These are phyloP conservation scores for Akanthomyces uredinophilus DNA, from an alignment of 2,329 filamentous ascomycete genomes.

Conservation along the genomic window DNA sequence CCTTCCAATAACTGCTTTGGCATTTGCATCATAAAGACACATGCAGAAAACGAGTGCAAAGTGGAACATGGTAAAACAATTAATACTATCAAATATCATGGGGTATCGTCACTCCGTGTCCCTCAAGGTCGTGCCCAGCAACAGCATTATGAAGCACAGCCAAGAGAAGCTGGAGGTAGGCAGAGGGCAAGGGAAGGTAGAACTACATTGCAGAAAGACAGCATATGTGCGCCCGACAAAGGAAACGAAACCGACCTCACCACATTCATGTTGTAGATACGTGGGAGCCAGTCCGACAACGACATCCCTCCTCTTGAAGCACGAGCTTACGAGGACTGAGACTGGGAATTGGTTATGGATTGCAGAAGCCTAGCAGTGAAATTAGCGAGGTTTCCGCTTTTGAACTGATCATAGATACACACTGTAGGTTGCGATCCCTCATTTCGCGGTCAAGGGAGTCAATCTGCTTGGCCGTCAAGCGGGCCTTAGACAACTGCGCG, in stretches of 20 bases:
- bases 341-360: conserved; percentile 19
- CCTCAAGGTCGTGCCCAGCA: conserved; percentile 4
- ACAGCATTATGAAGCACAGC: not conserved
- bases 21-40: no score
- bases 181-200: not conserved
- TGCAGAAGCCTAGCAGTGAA: conserved; percentile 16
- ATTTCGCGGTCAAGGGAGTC: conserved; percentile 52
- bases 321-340: conserved; percentile 4
- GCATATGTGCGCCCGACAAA: not conserved
- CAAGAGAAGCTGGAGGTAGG: not conserved
- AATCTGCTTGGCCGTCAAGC: conserved; percentile 43
- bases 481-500: conserved; percentile 40
- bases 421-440: conserved; percentile 49
- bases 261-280: not conserved
- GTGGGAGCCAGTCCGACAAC: not conserved
- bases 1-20: not conserved
- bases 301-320: not conserved
- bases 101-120: conserved; percentile 14
- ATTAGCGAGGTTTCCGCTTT: not conserved
- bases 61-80: not conserved
- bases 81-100: conserved; percentile 11
- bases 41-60: not conserved
- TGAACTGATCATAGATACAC: conserved; percentile 17
- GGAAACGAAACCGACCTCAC: not conserved
- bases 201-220: conserved; percentile 9